phyloP scores from a whole-genome alignment of 768 basidiomycete species.

The Arthromyces matolae region DNA sequence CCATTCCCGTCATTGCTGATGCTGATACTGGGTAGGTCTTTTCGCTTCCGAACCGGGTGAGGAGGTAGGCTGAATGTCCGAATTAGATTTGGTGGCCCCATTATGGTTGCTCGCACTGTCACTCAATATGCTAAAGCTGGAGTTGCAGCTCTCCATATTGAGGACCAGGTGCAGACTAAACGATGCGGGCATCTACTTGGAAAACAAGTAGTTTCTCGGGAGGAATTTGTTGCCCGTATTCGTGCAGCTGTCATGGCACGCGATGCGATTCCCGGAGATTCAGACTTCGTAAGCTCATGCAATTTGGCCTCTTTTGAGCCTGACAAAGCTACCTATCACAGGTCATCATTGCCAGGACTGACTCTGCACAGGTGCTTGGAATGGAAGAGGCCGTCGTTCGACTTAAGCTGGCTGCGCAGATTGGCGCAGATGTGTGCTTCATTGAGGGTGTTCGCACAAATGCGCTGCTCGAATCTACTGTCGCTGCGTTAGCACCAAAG shows the following conservation, averaged over 20 bases:
- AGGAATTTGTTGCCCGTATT: slow-evolving; percentile 71
- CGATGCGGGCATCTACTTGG: slow-evolving; percentile 78
- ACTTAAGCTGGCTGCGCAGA: slow-evolving; percentile 66
- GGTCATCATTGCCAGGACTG: slow-evolving; percentile 74
- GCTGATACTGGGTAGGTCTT: slow-evolving; percentile 69
- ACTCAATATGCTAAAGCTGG: slow-evolving; percentile 66
- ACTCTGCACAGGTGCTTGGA: slow-evolving; percentile 73
- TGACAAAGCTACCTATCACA: slow-evolving; percentile 16
- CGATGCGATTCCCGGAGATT: slow-evolving; percentile 68
- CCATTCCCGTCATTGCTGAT: slow-evolving; percentile 71
- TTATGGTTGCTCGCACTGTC: slow-evolving; percentile 74
- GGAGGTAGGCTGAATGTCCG: too few relatives aligned
- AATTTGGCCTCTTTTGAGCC: background rate
- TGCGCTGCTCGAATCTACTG: slow-evolving; percentile 59
- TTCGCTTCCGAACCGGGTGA: background rate
- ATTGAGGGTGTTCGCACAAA: slow-evolving; percentile 75
- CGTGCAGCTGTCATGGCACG: slow-evolving; percentile 76
- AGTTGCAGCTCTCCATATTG: slow-evolving; percentile 73
- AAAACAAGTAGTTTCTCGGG: slow-evolving; percentile 77
- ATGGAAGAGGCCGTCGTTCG: slow-evolving; percentile 73
- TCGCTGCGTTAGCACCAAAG: slow-evolving; percentile 66
- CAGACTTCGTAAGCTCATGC: slow-evolving; percentile 57
- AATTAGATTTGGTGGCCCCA: slow-evolving; percentile 68
- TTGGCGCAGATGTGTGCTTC: slow-evolving; percentile 78
- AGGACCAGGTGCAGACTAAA: slow-evolving; percentile 82